Evolutionary conservation across 2,329 filamentous ascomycete genomes (phyloP), one percentile per base, ranked within the genome.

Genomic region (Sporothrix phasma): DNA sequence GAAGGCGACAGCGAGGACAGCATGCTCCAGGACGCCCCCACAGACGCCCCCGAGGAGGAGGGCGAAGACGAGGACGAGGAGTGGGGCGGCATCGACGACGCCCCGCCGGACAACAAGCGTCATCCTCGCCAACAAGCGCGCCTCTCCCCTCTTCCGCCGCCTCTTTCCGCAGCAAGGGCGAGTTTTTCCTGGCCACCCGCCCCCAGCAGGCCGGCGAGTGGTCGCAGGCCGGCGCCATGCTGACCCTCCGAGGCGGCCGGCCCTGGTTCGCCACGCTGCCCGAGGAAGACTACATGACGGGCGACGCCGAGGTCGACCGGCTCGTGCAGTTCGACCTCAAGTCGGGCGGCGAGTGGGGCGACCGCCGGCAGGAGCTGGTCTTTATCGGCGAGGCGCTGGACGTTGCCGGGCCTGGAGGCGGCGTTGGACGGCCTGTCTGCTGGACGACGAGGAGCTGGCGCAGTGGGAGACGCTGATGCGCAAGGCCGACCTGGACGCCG

Each of bases 311-410:
- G n/a, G 77, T 81, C 0, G 76, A 82, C 39, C 75, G 75, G 6
- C 79, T 81, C 0, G 77, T 82, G 13, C 70, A 74, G 47, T 77
- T 81, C 63, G 80, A 83, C 67, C 78, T 83, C 24, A 70, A 75
- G 6, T 79, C 80, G 29, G 80, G 81, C 5, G 83, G 82, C 0
- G 79, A 83, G 65, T 90, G 86, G 85, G 87, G 86, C 0, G 88
- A 90, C 68, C 78, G 87, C 1, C 78, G 87, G 2, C 87, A 90
- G 71, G 88, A 90, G 72, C 72, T 90, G 6, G 88, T 90, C 2
- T 88, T 90, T 66, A 90, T 91, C 64, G 88, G 88, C 0, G 86
- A 89, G 72, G 78, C 79, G 5, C 76, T 90, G 15, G 78, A 88
- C 59, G 70, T 77, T 1, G 1, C 70, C 72, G 5, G 78, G 75